Percentiles rank a stretch among this genome's conserved stretches.
These are phyloP conservation scores for Tylopilus rubrobrunneus DNA, from an alignment of 768 basidiomycete genomes.

Conservation along the genomic window DNA sequence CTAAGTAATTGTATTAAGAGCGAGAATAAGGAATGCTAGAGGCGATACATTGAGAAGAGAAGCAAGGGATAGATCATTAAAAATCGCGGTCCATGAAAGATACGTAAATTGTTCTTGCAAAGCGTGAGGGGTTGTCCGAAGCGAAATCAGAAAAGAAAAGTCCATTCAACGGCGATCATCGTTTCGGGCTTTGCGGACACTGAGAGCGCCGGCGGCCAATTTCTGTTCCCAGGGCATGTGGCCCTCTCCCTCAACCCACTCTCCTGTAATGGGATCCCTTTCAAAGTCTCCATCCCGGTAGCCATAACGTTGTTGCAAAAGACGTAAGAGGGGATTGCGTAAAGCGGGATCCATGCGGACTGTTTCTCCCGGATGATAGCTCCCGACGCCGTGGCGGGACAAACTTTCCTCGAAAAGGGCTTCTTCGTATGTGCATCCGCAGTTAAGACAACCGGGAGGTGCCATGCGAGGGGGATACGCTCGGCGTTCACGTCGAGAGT, in stretches of 20 bases:
- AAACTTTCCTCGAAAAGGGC: conserved; percentile 86
- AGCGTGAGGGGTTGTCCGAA: conserved; percentile 3
- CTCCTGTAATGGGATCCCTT: conserved; percentile 55
- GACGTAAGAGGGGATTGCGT: conserved; percentile 71
- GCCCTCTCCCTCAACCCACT: conserved; percentile 69
- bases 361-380: conserved; percentile 78
- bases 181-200: conserved; percentile 32
- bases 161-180: conserved; percentile 37
- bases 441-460: conserved; percentile 74
- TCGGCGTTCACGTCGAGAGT: conserved; percentile 80
- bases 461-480: conserved; percentile 76
- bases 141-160: not conserved
- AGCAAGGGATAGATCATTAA: conserved; percentile 15
- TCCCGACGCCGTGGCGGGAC: conserved; percentile 72
- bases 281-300: conserved; percentile 89
- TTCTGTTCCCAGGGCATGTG: conserved; percentile 61
- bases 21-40: conserved; percentile 16
- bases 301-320: conserved; percentile 68
- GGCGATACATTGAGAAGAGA: conserved; percentile 16
- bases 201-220: conserved; percentile 36
- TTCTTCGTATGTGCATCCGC: conserved; percentile 80
- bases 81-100: conserved; percentile 17
- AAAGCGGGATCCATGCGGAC: conserved; percentile 89
- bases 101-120: conserved; percentile 25
- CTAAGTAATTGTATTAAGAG: conserved; percentile 20